phyloP scores from a whole-genome alignment of 1,284 basidiomycete genomes.

The Kwoniella shivajii region DNA sequence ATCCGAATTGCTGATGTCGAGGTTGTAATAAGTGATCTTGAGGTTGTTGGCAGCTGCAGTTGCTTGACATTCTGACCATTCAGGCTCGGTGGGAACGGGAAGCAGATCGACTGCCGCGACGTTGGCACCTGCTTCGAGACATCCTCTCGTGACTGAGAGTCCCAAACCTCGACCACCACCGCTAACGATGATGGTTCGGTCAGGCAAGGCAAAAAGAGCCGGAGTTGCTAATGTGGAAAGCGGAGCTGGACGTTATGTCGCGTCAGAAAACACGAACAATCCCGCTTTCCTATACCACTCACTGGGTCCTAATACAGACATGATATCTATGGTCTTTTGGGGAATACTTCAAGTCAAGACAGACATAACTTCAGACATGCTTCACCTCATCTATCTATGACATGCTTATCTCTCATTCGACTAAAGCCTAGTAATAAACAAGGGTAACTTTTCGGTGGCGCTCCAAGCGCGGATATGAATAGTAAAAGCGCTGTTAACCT shows the following conservation, averaged over 20 bases:
- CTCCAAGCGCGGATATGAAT: neutral
- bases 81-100: conserved; percentile 61
- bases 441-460: too few relatives aligned
- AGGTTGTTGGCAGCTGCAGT: conserved; percentile 58
- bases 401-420: too few relatives aligned
- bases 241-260: neutral
- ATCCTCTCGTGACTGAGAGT: conserved; percentile 74
- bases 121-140: conserved; percentile 74
- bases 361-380: neutral
- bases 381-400: too few relatives aligned
- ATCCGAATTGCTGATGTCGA: conserved; percentile 66
- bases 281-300: neutral
- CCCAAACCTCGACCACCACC: conserved; percentile 79
- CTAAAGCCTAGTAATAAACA: too few relatives aligned
- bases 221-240: conserved; percentile 14
- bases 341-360: neutral
- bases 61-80: conserved; percentile 65
- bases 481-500: neutral
- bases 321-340: neutral
- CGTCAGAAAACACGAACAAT: neutral
- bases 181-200: conserved; percentile 74
- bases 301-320: neutral
- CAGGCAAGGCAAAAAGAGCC: conserved; percentile 64
- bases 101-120: conserved; percentile 78
- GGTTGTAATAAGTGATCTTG: conserved; percentile 66